Evolutionary conservation across 345 rosid species (phyloP), one percentile per base, ranked within the genome.

Genomic region (Lagerstroemia speciosa): DNA sequence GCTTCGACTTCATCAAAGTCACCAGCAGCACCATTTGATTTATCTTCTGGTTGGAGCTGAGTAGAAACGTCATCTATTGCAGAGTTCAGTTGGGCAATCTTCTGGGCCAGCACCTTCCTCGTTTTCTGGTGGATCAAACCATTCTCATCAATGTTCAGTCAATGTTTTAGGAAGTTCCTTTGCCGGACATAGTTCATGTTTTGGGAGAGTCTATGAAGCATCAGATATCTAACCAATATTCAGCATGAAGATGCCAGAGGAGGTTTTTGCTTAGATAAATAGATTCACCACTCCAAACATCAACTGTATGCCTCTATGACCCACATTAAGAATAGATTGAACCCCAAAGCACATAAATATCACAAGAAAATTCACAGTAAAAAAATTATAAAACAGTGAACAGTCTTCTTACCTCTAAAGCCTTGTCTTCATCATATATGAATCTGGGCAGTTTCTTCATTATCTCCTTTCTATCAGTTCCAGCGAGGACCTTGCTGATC

Each of bases 391-490:
- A 2, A 16, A 65, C 11, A 65, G 24, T 24, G 32, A 8, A 26
- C 37, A 27, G 40, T 74, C 36, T 55, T 30, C 83, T 83, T 72
- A 86, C 98, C 90, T 93, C 98, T 77, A 89, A 81, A 72, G 89
- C 90, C 74, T 90, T 93, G 65, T 93, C 97, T 82, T 90, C 98
- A 71, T 93, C 98, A 31, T 91, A 93, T n/a, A 93, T 89, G 84
- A 93, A 93, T 76, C 87, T 90, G 43, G 98, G 98, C 80, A 93
- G 86, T 70, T 80, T 93, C 85, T 86, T 91, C 98, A 93, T 85
- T 40, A 93, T 82, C 73, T 91, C 94, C 82, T 89, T 93, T 37
- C 82, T 68, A 81, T 93, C 88, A 73, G 92, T 81, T 63, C 87
- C 94, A 72, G 90, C 83, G 71, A 93, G 78, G 24, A 86, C 97